A percentile compares a stretch with the other conserved stretches of the same genome.
phyloP scores from a whole-genome alignment of 495 filamentous ascomycete species.

The Trichoderma asperelloides region DNA sequence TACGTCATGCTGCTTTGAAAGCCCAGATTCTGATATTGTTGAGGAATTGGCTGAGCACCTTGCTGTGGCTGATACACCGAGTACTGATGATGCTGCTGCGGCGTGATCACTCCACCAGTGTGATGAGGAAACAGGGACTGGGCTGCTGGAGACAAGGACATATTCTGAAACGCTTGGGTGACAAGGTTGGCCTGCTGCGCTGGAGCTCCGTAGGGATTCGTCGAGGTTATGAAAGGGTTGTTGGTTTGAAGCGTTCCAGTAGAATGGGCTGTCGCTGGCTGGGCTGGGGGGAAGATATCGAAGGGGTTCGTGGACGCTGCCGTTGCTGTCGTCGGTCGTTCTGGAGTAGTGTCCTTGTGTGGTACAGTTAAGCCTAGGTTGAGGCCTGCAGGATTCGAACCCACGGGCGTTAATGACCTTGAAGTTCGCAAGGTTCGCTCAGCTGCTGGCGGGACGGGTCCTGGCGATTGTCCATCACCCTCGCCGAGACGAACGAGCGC shows the following conservation, averaged over 20 bases:
- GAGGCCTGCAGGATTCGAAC: slow-evolving; percentile 18
- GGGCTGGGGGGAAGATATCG: slow-evolving; percentile 37
- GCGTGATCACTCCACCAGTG: slow-evolving; percentile 63
- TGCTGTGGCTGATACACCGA: slow-evolving; percentile 44
- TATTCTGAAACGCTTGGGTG: slow-evolving; percentile 60
- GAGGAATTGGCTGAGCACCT: slow-evolving; percentile 46
- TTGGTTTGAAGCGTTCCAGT: slow-evolving; percentile 45
- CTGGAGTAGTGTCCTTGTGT: slow-evolving; percentile 20
- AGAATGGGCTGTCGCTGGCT: slow-evolving; percentile 48
- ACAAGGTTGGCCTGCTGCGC: slow-evolving; percentile 37
- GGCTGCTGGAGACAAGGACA: slow-evolving; percentile 51
- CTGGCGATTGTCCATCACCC: slow-evolving; percentile 34
- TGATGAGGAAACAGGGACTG: slow-evolving; percentile 74
- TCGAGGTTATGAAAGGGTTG: slow-evolving; percentile 39
- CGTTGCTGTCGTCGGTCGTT: slow-evolving; percentile 27
- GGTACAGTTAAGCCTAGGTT: slow-evolving; percentile 20
- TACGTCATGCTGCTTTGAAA: slow-evolving; percentile 42
- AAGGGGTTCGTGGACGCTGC: slow-evolving; percentile 52
- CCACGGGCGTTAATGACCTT: slow-evolving; percentile 35
- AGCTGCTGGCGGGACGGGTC: slow-evolving; percentile 24
- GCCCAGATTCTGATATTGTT: slow-evolving; percentile 36
- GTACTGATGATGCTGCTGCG: slow-evolving; percentile 39
- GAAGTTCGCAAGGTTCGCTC: slow-evolving; percentile 26
- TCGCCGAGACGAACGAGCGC: slow-evolving; percentile 74
- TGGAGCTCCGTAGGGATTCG: slow-evolving; percentile 42